These are phyloP conservation scores for Aaosphaeria pasadenensis DNA, from an alignment of 2,329 filamentous ascomycete species.

Conservation along the genomic window DNA sequence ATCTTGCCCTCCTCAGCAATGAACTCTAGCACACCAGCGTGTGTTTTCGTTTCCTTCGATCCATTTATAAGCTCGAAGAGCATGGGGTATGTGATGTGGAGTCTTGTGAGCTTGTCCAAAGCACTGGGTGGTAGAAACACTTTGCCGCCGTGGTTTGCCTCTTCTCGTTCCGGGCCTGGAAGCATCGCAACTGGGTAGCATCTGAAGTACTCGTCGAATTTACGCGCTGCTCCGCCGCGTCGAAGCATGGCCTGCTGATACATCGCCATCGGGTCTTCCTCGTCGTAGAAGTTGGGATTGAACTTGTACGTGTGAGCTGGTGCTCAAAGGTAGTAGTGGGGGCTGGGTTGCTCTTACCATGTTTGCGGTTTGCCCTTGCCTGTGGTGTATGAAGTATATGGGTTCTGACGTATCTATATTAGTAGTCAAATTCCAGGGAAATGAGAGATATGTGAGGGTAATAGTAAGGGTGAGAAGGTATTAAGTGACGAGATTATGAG, in stretches of 20 bases:
- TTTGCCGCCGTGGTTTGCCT: conserved; percentile 95
- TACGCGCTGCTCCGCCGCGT: conserved; percentile 56
- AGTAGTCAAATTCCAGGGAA: too few relatives aligned
- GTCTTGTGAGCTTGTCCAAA: conserved; percentile 89
- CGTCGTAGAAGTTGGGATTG: conserved; percentile 49
- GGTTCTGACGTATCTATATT: too few relatives aligned
- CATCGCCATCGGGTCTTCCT: conserved; percentile 53
- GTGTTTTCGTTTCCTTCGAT: conserved; percentile 81
- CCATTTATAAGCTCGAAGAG: conserved; percentile 95
- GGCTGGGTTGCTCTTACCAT: conserved; percentile 29
- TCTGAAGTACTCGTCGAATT: conserved; percentile 98
- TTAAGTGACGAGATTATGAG: too few relatives aligned
- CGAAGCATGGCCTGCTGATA: conserved; percentile 54
- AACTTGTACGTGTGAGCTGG: conserved; percentile 24
- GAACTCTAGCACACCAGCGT: conserved; percentile 95
- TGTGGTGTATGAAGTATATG: background rate
- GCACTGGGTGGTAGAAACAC: conserved; percentile 96
- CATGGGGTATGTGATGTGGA: conserved; percentile 97
- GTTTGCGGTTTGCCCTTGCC: conserved; percentile 3
- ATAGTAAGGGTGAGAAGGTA: background rate
- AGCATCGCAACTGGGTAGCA: conserved; percentile 96
- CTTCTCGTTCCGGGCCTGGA: conserved; percentile 80
- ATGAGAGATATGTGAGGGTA: background rate
- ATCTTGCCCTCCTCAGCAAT: conserved; percentile 96
- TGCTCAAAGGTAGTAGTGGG: conserved; percentile 15